Base-by-base conservation (phyloP, 345 rosid genomes). In the Salix caprea region DNA sequence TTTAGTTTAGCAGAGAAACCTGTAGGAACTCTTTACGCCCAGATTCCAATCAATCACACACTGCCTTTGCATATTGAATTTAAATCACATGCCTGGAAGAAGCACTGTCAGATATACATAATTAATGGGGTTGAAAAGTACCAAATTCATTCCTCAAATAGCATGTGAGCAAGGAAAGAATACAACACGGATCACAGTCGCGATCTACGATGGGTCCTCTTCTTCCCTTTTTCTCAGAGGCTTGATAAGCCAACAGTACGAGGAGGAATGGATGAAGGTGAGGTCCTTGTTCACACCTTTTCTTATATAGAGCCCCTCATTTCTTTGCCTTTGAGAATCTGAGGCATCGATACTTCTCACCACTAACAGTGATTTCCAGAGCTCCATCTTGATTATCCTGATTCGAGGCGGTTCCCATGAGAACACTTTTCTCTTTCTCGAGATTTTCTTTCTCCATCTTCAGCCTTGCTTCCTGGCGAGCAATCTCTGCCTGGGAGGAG, bases 311-410 rank as follows among this genome's bases (percentile, higher is more conserved):
- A 10, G 44, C 44, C 60, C 72, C 67, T 91, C 89, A 94, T 82
- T 95, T 91, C 89, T 94, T 92, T 3, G 97, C 98, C 90, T 94
- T 94, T 6, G 98, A 80, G 76, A 94, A 94, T 88, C 98, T 84
- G 70, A 94, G 91, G 76, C 98, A 92, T 28, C 97, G 80, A 76
- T 94, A 94, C 76, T 94, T 94, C 85, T 94, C 96, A 8, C 98
- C 98, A 37, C 94, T 92, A n/a, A 94, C 98, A 74, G 97, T 94
- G 78, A 94, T 94, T 77, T 94, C 98, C 1, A 94, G 88, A 68
- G 99, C 99, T 62, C 99, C 99, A 26, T 95, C 97, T 86, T 95
- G 99, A 82, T 90, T 91, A 81, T 93, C 99, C 79, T 93, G 97
- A 67, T 89, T 92, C 4, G 99, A 95, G 1, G 99, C 96, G 0